These are phyloP conservation scores for Xylaria bambusicola DNA, from an alignment of 495 filamentous ascomycete species.

Conservation along the genomic window DNA sequence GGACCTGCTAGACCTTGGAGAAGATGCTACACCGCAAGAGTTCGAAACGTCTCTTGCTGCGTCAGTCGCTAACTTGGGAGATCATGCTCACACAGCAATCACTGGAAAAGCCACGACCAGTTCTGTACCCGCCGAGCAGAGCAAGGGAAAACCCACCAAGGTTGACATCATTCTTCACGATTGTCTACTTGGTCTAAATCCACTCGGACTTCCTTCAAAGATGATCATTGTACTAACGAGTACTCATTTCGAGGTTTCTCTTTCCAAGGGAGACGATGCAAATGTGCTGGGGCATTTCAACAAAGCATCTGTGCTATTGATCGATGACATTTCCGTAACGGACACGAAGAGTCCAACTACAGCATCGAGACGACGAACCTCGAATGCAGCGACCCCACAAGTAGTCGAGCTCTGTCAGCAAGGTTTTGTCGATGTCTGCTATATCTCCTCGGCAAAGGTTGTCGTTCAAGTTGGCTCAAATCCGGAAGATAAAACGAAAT, in stretches of 20 bases:
- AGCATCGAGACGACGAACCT: conserved; percentile 44
- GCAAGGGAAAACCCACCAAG: conserved; percentile 52
- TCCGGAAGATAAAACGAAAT: conserved; percentile 57
- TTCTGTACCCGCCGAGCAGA: conserved; percentile 20
- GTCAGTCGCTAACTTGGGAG: conserved; percentile 77
- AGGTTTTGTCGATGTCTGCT: conserved; percentile 83
- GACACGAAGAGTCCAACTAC: conserved; percentile 47
- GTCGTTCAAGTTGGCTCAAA: conserved; percentile 55
- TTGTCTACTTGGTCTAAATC: conserved; percentile 83
- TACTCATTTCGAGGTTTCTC: conserved; percentile 61
- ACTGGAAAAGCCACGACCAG: conserved; percentile 30
- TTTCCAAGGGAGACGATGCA: conserved; percentile 62
- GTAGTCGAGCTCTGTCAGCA: conserved; percentile 62
- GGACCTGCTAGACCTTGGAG: conserved; percentile 68
- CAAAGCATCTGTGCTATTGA: conserved; percentile 78
- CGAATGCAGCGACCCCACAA: conserved; percentile 58
- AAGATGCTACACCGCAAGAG: conserved; percentile 70
- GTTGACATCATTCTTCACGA: conserved; percentile 75
- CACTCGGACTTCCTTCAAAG: conserved; percentile 71
- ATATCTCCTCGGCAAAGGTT: conserved; percentile 76
- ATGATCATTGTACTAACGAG: conserved; percentile 76
- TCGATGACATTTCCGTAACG: conserved; percentile 69
- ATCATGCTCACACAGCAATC: conserved; percentile 53
- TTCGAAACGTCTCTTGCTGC: conserved; percentile 73
- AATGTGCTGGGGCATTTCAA: conserved; percentile 66